Evolutionary conservation across 2,329 filamentous ascomycete genomes (phyloP).

Genomic region (Penicillium rolfsii): DNA sequence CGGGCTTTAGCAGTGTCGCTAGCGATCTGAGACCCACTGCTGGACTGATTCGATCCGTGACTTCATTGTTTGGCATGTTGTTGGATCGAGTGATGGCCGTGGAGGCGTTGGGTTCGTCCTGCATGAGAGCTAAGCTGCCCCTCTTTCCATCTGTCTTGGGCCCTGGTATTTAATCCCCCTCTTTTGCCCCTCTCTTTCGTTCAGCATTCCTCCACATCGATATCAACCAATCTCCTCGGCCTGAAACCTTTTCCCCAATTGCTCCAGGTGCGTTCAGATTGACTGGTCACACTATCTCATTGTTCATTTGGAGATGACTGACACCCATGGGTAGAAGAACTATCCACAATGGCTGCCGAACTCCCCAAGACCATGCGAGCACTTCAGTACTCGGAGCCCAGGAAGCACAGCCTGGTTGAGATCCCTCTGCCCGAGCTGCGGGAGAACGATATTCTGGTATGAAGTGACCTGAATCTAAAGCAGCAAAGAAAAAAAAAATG

Average conservation of each 20-base stretch:
- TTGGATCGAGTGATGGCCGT: not conserved
- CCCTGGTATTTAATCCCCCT: not conserved
- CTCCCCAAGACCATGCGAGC: conserved; percentile 25
- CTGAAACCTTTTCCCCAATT: not conserved
- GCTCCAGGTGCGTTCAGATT: not conserved
- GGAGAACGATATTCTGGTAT: conserved; percentile 25
- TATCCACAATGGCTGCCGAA: conserved; percentile 10
- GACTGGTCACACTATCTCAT: not conserved
- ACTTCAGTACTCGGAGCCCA: conserved; percentile 22
- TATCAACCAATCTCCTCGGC: no score
- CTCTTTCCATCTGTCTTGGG: not conserved
- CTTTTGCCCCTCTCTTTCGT: not conserved
- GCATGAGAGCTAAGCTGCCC: not conserved
- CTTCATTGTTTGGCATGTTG: not conserved
- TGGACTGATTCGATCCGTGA: not conserved
- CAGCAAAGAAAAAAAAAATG: not conserved
- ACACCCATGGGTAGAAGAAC: not conserved
- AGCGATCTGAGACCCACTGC: conserved; percentile 1
- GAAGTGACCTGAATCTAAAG: not conserved
- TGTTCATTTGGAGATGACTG: not conserved
- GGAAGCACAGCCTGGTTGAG: conserved; percentile 17
- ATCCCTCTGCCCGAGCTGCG: conserved; percentile 21
- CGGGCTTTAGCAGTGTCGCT: not conserved
- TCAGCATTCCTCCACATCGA: not conserved
- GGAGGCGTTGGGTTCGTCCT: not conserved